Conservation (phyloP, 2,329 filamentous ascomycete genomes). For the Acarospora socialis region DNA sequence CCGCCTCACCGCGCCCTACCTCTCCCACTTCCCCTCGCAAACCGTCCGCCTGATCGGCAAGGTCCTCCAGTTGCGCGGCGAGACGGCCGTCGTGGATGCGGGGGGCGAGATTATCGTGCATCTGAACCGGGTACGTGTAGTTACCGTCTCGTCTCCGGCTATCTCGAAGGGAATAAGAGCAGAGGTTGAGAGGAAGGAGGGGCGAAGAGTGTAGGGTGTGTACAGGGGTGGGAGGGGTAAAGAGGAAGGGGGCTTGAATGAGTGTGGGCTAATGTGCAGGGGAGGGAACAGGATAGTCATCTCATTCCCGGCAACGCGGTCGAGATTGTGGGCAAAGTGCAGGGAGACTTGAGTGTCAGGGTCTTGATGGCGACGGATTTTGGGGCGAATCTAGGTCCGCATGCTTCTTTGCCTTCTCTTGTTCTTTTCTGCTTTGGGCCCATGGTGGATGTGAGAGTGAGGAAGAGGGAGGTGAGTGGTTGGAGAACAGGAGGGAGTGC, state of each 20-base stretch:
- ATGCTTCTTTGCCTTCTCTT: not conserved
- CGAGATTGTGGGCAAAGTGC: conserved; percentile 17
- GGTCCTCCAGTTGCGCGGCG: conserved; percentile 60
- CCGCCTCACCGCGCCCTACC: conserved; percentile 57
- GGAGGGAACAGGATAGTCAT: conserved; percentile 12
- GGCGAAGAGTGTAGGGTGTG: not conserved
- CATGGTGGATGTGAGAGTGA: too few relatives aligned
- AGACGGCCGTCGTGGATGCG: conserved; percentile 58
- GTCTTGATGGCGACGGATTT: conserved; percentile 15
- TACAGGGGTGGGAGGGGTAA: not conserved
- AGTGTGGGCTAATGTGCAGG: not conserved
- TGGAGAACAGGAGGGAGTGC: too few relatives aligned
- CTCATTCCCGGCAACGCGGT: conserved; percentile 14
- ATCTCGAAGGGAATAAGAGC: not conserved
- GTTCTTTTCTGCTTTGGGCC: too few relatives aligned
- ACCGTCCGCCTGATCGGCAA: conserved; percentile 67
- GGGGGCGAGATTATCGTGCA: conserved; percentile 55
- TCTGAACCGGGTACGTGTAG: conserved; percentile 49
- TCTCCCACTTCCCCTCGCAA: conserved; percentile 51
- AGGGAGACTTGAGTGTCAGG: conserved; percentile 14
- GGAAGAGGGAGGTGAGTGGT: too few relatives aligned
- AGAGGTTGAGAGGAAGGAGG: not conserved
- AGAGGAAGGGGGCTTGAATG: not conserved
- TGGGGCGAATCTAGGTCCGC: conserved; percentile 11
- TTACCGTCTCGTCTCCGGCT: conserved; percentile 1